These are phyloP conservation scores for Brettanomyces nanus DNA, from an alignment of 805 yeast genomes.

Conservation along the genomic window DNA sequence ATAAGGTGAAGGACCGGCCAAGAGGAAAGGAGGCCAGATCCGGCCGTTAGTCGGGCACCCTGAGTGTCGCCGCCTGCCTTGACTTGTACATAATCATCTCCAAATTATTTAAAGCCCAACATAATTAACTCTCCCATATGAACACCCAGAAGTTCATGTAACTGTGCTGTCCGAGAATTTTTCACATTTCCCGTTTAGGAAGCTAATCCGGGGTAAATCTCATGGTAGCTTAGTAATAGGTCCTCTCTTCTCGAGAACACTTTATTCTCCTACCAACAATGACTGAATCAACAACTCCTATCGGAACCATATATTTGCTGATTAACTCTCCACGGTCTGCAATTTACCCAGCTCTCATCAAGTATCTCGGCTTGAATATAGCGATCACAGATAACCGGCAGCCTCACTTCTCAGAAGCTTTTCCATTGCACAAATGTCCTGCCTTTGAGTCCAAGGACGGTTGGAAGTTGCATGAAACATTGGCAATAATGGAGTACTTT, in stretches of 20 bases:
- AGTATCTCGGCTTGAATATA: slow-evolving; percentile 49
- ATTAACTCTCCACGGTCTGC: slow-evolving; percentile 27
- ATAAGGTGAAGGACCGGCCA: slow-evolving; percentile 88
- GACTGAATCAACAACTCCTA: slow-evolving; percentile 14
- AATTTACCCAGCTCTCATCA: slow-evolving; percentile 40
- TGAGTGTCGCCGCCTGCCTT: no score
- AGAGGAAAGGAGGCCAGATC: slow-evolving; percentile 54
- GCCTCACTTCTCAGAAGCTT: slow-evolving; percentile 36
- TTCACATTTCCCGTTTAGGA: no score
- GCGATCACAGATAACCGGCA: slow-evolving; percentile 31
- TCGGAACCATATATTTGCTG: slow-evolving; percentile 12
- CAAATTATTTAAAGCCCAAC: no score
- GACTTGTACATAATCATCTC: no score
- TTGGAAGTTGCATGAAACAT: slow-evolving; percentile 54
- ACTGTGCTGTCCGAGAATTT: no score
- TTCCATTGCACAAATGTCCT: slow-evolving; percentile 60
- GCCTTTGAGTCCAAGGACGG: slow-evolving; percentile 59
- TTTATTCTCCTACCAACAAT: no score
- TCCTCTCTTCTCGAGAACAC: no score
- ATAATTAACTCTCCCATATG: no score
- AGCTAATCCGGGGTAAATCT: no score
- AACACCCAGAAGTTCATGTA: no score
- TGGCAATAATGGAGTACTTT: slow-evolving; percentile 49
- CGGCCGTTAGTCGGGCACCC: no score
- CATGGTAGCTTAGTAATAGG: no score